phyloP scores from a whole-genome alignment of 2,329 filamentous ascomycete species.

The Exophiala sp. region DNA sequence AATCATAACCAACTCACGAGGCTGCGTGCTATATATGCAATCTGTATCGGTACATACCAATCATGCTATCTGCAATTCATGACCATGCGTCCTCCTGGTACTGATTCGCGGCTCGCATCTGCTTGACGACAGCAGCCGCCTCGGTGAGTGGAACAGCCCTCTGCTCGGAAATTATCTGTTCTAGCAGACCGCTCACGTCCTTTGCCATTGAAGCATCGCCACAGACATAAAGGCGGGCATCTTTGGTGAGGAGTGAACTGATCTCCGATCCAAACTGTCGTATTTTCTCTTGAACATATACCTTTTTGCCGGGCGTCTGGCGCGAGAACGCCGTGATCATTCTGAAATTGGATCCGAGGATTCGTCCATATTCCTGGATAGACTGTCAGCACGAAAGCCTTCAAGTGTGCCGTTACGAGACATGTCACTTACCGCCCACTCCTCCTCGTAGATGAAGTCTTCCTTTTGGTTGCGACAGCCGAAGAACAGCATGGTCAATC shows the following conservation, averaged over 20 bases:
- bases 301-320: not conserved
- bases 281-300: constrained; percentile 9
- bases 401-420: too few relatives aligned
- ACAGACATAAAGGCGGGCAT: constrained; percentile 10
- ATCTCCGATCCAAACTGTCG: not conserved
- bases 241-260: not conserved
- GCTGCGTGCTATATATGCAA: too few relatives aligned
- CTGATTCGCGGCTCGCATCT: too few relatives aligned
- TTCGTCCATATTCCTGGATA: not conserved
- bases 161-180: not conserved
- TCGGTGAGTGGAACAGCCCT: too few relatives aligned
- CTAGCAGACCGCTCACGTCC: not conserved
- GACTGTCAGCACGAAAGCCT: too few relatives aligned
- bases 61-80: too few relatives aligned
- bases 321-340: constrained; percentile 7
- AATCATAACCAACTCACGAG: too few relatives aligned
- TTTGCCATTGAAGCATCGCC: constrained; percentile 7
- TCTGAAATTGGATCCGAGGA: not conserved
- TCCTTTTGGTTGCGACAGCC: constrained; percentile 37
- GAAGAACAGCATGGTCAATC: constrained; percentile 39
- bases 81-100: too few relatives aligned
- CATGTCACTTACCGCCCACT: constrained; percentile 2
- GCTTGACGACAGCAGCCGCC: too few relatives aligned
- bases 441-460: constrained; percentile 36
- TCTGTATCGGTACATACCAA: too few relatives aligned